Conservation (phyloP, 805 yeast species). For the Saccharomycopsis sp. region DNA sequence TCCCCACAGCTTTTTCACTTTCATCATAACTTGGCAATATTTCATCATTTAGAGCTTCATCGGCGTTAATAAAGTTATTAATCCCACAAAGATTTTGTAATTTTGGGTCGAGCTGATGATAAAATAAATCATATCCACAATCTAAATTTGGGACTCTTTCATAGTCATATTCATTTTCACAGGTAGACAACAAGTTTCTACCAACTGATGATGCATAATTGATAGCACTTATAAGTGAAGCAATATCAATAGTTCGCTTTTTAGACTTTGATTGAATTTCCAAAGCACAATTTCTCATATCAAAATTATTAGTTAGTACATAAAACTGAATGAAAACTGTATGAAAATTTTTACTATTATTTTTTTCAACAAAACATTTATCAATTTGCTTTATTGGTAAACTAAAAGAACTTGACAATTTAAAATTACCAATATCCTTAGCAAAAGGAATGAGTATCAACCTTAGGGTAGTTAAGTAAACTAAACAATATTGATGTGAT, state of each 20-base stretch:
- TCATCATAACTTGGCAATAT: constrained; percentile 16
- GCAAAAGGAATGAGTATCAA: constrained; percentile 17
- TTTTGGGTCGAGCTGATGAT: constrained; percentile 19
- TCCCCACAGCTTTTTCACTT: constrained; percentile 19
- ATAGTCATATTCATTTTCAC: background rate
- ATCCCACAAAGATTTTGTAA: constrained; percentile 5
- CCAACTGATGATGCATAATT: constrained; percentile 19
- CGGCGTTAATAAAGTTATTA: background rate
- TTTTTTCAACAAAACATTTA: constrained; percentile 17
- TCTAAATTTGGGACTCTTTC: constrained; percentile 7
- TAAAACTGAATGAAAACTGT: constrained; percentile 7
- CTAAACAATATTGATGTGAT: constrained; percentile 19
- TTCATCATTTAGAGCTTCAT: constrained; percentile 2
- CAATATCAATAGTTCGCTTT: constrained; percentile 17
- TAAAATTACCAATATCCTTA: constrained; percentile 7
- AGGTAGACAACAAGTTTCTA: background rate
- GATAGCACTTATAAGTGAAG: constrained; percentile 18
- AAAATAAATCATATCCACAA: constrained; percentile 18
- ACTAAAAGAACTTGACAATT: constrained; percentile 11
- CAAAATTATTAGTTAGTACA: background rate
- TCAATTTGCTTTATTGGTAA: constrained; percentile 17
- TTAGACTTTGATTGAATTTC: constrained; percentile 14
- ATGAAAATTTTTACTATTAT: background rate
- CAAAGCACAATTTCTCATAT: constrained; percentile 1
- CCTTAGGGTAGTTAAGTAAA: constrained; percentile 19